phyloP scores from a whole-genome alignment of 1,284 basidiomycete species.

The Rhodotorula sp. region DNA sequence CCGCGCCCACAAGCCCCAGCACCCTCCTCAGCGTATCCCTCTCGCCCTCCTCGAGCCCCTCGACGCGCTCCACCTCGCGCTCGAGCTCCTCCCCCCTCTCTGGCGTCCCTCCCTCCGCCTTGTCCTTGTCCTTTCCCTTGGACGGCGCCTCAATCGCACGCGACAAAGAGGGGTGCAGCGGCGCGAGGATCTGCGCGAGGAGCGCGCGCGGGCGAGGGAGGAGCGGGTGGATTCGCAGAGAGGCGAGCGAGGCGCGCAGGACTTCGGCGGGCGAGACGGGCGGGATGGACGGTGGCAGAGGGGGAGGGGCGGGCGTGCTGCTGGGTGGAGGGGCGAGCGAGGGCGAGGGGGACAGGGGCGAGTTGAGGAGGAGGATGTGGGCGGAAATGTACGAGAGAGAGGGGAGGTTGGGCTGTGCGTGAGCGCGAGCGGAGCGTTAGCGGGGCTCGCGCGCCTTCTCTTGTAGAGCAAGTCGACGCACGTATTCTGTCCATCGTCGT shows the following conservation, averaged over 20 bases:
- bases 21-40: background rate
- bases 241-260: constrained; percentile 9
- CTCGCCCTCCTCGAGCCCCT: background rate
- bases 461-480: background rate
- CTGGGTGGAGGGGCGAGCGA: background rate
- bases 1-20: background rate
- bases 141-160: background rate
- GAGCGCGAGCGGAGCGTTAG: background rate
- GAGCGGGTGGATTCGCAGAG: constrained; percentile 9
- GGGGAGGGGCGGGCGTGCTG: background rate
- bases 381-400: constrained; percentile 14
- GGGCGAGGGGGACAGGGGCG: background rate
- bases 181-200: background rate
- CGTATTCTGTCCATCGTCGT: constrained; percentile 11
- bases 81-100: background rate
- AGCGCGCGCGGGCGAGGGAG: constrained; percentile 3
- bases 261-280: background rate
- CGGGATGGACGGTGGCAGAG: rapidly evolving
- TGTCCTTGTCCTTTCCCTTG: too few species aligned
- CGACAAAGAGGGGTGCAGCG: background rate
- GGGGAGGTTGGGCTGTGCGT: constrained; percentile 14
- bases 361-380: constrained; percentile 16
- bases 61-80: background rate
- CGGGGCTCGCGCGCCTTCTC: background rate
- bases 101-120: too few species aligned